phyloP scores from a whole-genome alignment of 139 green algal species.

The Volvox africanus region DNA sequence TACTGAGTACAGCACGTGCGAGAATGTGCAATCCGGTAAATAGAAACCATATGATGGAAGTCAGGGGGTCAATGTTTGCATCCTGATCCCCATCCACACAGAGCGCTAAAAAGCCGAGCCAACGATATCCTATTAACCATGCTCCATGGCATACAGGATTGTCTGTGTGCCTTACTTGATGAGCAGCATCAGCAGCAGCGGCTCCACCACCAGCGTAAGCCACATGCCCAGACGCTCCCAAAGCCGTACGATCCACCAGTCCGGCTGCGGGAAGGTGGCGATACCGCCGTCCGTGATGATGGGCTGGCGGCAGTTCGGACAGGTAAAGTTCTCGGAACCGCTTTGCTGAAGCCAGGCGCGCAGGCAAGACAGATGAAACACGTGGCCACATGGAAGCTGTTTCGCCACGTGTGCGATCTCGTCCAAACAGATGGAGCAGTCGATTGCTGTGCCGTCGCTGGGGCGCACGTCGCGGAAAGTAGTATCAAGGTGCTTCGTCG shows the following conservation, averaged over 20 bases:
- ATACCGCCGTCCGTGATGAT: slow-evolving; percentile 8
- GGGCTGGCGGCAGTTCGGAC: slow-evolving; percentile 68
- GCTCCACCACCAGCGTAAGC: slow-evolving; percentile 33
- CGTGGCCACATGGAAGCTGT: slow-evolving; percentile 64
- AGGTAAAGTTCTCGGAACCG: slow-evolving; percentile 66
- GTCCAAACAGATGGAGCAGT: slow-evolving; percentile 47
- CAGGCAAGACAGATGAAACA: slow-evolving; percentile 75
- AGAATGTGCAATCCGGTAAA: too few relatives aligned
- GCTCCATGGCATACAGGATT: not conserved
- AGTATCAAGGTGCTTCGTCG: slow-evolving; percentile 63
- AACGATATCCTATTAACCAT: too few relatives aligned
- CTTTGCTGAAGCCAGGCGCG: slow-evolving; percentile 76
- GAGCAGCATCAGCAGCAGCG: slow-evolving; percentile 11
- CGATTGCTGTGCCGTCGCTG: not conserved
- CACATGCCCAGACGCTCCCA: not conserved
- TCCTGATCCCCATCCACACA: too few relatives aligned
- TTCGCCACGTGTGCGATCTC: slow-evolving; percentile 36
- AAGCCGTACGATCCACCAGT: not conserved
- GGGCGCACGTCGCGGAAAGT: slow-evolving; percentile 62
- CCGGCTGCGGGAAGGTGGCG: not conserved
- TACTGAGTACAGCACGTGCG: too few relatives aligned
- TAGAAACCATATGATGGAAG: too few relatives aligned
- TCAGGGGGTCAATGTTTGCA: too few relatives aligned
- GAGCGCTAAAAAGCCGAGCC: too few relatives aligned
- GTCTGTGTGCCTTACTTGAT: not conserved